These are phyloP conservation scores for Cryptococcus sp. DNA, from an alignment of 1,284 basidiomycete species.

Conservation along the genomic window DNA sequence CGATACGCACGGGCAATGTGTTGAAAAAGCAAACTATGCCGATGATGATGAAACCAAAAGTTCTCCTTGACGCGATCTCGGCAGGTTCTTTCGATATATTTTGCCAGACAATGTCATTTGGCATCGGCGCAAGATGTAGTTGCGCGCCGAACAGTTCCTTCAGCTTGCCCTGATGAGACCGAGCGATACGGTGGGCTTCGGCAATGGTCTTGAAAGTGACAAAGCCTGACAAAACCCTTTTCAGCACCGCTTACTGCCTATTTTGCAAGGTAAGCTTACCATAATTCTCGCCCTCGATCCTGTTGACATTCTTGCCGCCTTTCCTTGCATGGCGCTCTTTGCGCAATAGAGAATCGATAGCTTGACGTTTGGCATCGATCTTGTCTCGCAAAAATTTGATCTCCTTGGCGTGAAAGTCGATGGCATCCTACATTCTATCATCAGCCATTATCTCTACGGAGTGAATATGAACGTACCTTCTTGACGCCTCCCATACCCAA, in stretches of 20 bases:
- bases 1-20: constrained; percentile 69
- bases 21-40: constrained; percentile 81
- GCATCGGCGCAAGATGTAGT: constrained; percentile 46
- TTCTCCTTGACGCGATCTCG: constrained; percentile 66
- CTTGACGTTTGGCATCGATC: constrained; percentile 73
- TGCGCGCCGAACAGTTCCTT: constrained; percentile 50
- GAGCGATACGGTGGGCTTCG: constrained; percentile 63
- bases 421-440: constrained; percentile 61
- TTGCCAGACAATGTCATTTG: constrained; percentile 66
- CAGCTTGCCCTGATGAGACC: constrained; percentile 43
- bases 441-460: no score
- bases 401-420: constrained; percentile 76
- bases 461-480: constrained; percentile 52
- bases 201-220: constrained; percentile 90
- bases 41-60: constrained; percentile 74
- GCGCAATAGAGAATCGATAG: constrained; percentile 63
- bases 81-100: constrained; percentile 75
- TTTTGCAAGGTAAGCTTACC: constrained; percentile 45
- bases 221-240: constrained; percentile 58
- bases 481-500: constrained; percentile 70
- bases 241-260: background rate
- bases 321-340: constrained; percentile 45
- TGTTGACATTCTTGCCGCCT: constrained; percentile 23
- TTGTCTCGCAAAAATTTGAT: constrained; percentile 62
- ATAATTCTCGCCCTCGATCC: constrained; percentile 70